Conservation (phyloP, 1,139 yeast genomes). For the Kodamaea suecica region DNA sequence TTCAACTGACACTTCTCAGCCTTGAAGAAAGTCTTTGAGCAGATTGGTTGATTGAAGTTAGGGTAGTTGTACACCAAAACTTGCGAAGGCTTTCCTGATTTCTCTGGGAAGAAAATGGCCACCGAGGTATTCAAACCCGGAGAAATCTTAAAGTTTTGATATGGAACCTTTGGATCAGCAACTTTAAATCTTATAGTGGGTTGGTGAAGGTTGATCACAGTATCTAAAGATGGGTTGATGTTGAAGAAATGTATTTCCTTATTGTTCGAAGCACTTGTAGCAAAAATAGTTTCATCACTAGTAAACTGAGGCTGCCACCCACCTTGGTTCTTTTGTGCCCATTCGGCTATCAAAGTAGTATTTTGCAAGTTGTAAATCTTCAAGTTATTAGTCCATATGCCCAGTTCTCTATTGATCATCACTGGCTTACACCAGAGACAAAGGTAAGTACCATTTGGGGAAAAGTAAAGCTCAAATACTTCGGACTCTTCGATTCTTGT, state of each 20-base stretch:
- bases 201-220: slow-evolving; percentile 35
- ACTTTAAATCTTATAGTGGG: slow-evolving; percentile 62
- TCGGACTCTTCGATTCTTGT: slow-evolving; percentile 52
- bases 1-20: slow-evolving; percentile 90
- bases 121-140: slow-evolving; percentile 93
- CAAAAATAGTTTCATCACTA: slow-evolving; percentile 68
- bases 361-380: slow-evolving; percentile 60
- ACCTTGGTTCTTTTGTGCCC: slow-evolving; percentile 77
- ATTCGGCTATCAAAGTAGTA: slow-evolving; percentile 55
- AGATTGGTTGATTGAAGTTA: slow-evolving; percentile 73
- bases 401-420: slow-evolving; percentile 53
- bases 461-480: slow-evolving; percentile 78
- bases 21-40: slow-evolving; percentile 87
- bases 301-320: slow-evolving; percentile 94
- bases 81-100: slow-evolving; percentile 79
- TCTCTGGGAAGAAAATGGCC: slow-evolving; percentile 87
- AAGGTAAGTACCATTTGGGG: slow-evolving; percentile 82
- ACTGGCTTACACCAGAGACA: slow-evolving; percentile 91
- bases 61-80: slow-evolving; percentile 81
- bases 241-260: slow-evolving; percentile 76
- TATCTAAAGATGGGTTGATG: slow-evolving; percentile 44
- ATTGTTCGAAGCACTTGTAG: slow-evolving; percentile 53
- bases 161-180: slow-evolving; percentile 54
- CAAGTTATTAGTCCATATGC: slow-evolving; percentile 75
- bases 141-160: slow-evolving; percentile 59